phyloP scores from a whole-genome alignment of 2,329 filamentous ascomycete species.

The Diaporthe amygdali region DNA sequence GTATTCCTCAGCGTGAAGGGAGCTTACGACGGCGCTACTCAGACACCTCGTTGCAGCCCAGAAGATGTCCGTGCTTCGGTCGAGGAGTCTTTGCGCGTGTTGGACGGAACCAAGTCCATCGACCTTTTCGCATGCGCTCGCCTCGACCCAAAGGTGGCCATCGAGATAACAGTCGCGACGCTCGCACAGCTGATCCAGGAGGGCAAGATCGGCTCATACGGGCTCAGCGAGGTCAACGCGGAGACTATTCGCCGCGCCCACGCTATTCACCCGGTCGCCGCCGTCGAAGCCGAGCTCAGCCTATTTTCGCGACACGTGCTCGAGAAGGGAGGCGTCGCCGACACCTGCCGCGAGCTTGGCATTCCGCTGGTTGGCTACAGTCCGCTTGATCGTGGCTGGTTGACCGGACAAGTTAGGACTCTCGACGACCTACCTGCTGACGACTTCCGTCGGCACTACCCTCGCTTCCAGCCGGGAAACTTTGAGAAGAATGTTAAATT shows the following conservation, averaged over 20 bases:
- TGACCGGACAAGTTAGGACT: constrained; percentile 32
- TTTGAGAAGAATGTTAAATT: constrained; percentile 56
- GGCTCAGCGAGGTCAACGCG: constrained; percentile 47
- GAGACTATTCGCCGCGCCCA: constrained; percentile 45
- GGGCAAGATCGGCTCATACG: constrained; percentile 50
- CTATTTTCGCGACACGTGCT: constrained; percentile 50
- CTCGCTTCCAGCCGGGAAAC: constrained; percentile 56
- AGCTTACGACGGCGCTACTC: constrained; percentile 36
- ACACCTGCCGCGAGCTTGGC: constrained; percentile 47
- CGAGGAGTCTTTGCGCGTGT: constrained; percentile 48
- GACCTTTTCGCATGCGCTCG: constrained; percentile 54
- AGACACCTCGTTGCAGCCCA: constrained; percentile 48
- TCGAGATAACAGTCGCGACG: neutral
- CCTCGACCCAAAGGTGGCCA: constrained; percentile 5
- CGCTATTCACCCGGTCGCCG: constrained; percentile 42
- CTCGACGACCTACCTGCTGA: constrained; percentile 51
- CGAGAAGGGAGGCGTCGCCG: constrained; percentile 39
- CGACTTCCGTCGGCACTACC: constrained; percentile 50
- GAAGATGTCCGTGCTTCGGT: constrained; percentile 55
- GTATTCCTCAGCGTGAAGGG: constrained; percentile 70
- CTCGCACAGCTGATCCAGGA: constrained; percentile 39
- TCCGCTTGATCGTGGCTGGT: constrained; percentile 34
- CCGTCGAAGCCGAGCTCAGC: constrained; percentile 52
- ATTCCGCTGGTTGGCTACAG: constrained; percentile 25
- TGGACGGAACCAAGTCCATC: constrained; percentile 52